A percentile compares a stretch with the other conserved stretches of the same genome.
phyloP scores from a whole-genome alignment of 2,329 filamentous ascomycete species.

The Ophiobolus disseminans region DNA sequence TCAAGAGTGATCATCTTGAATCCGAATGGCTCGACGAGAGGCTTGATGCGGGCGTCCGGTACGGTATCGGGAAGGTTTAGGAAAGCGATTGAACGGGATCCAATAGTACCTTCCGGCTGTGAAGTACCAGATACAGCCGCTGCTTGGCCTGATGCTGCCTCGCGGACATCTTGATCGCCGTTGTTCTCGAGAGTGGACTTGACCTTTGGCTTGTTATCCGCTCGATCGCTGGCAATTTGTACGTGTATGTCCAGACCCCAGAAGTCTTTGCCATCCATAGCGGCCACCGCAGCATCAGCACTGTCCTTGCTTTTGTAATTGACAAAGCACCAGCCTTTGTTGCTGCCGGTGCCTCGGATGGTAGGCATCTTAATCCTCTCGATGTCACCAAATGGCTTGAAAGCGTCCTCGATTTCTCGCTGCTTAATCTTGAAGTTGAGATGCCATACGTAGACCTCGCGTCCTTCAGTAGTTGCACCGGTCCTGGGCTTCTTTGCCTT shows the following conservation, averaged over 20 bases:
- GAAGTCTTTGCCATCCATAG: conserved; percentile 75
- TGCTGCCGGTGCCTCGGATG: conserved; percentile 68
- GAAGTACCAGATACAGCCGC: conserved; percentile 35
- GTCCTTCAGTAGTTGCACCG: conserved; percentile 82
- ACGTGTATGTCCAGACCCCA: conserved; percentile 73
- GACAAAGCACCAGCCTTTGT: conserved; percentile 81
- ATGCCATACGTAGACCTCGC: conserved; percentile 87
- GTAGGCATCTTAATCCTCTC: conserved; percentile 74
- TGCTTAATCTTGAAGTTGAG: conserved; percentile 81
- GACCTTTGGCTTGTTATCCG: conserved; percentile 54
- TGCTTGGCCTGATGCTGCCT: conserved; percentile 21
- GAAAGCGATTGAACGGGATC: conserved; percentile 74
- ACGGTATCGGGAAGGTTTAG: conserved; percentile 91
- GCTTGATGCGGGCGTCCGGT: conserved; percentile 81
- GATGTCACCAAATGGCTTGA: conserved; percentile 77
- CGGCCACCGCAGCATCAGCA: conserved; percentile 65
- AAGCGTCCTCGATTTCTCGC: conserved; percentile 72
- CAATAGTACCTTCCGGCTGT: conserved; percentile 20
- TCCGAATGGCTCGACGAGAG: conserved; percentile 74
- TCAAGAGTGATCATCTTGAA: conserved; percentile 80
- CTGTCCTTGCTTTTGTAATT: conserved; percentile 75
- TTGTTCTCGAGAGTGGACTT: conserved; percentile 58
- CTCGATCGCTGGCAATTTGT: conserved; percentile 53
- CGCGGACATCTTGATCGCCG: conserved; percentile 46
- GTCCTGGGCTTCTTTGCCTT: conserved; percentile 76